These are phyloP conservation scores for Colletotrichum liriopes DNA, from an alignment of 2,329 filamentous ascomycete genomes.

Conservation along the genomic window DNA sequence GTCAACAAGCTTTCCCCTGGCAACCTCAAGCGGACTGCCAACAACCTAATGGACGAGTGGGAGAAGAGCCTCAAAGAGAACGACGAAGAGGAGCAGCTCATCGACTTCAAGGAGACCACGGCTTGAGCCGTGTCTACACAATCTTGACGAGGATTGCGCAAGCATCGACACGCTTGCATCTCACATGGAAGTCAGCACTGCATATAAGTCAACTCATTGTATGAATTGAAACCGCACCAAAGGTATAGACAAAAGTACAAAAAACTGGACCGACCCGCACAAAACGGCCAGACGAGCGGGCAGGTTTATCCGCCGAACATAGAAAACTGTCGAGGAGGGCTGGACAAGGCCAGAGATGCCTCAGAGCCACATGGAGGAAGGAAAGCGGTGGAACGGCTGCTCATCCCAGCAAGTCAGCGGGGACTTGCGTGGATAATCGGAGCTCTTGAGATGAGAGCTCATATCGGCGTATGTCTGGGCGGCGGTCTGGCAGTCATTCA, in stretches of 20 bases:
- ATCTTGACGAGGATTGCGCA: not conserved
- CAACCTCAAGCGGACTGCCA: constrained; percentile 87
- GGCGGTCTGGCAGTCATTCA: constrained; percentile 33
- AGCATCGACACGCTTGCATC: not conserved
- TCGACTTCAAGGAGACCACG: constrained; percentile 41
- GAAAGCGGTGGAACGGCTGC: not conserved
- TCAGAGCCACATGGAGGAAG: not conserved
- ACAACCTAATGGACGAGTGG: constrained; percentile 91
- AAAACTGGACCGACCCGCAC: constrained; percentile 23
- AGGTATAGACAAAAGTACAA: constrained; percentile 39
- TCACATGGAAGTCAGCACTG: not conserved
- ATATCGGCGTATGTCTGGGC: constrained; percentile 40
- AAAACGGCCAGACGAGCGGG: constrained; percentile 34
- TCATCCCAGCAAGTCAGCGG: constrained; percentile 1
- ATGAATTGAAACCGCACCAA: constrained; percentile 17
- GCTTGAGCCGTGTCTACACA: constrained; percentile 22
- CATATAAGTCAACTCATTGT: constrained; percentile 11
- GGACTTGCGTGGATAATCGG: constrained; percentile 4
- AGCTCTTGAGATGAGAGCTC: constrained; percentile 18
- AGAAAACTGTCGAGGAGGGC: constrained; percentile 3
- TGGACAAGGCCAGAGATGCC: not conserved
- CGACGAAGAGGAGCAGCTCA: constrained; percentile 33
- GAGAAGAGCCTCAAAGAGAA: constrained; percentile 76
- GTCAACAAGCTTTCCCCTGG: constrained; percentile 81
- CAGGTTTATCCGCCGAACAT: constrained; percentile 30